Base-by-base conservation (phyloP, 306 rosid genomes). In the Quercus berberidifolia region DNA sequence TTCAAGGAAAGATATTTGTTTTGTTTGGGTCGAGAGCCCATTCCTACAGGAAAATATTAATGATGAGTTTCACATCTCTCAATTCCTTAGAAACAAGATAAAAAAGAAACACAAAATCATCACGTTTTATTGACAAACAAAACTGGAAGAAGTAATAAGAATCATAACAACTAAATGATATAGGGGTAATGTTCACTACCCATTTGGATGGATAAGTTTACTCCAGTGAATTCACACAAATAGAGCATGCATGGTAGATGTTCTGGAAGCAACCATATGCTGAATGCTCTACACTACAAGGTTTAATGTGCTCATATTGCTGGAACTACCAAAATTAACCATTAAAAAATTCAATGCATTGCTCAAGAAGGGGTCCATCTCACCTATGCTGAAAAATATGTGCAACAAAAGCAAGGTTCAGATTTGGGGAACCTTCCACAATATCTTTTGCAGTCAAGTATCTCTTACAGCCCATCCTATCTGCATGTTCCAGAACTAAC, bases 371-470 rank as follows among this genome's bases (percentile, higher is more conserved):
- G 35, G 75, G 58, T 28, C 31, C 70, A 75, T 69, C 89, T 88
- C 88, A 94, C 99, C 99, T 95, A 64, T 84, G 93, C 89, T 95
- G 98, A 87, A 95, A 95, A 75, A 95, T 83, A 80, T 93, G 99
- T 20, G 99, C 99, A 35, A 95, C 99, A 82, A 95, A 95, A 65
- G 99, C 98, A 76, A 95, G 97, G 81, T 95, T 95, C 58, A 95
- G 97, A 82, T 95, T 95, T n/a, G 98, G 98, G 51, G 98, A 95
- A 74, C 98, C 99, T 88, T 95, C 99, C 73, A 95, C 86, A 21
- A 95, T 93, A 80, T 95, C 99, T 88, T 89, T 91, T 51, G 97
- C 94, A 21, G 98, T 95, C 69, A 95, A 85, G 80, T 95, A 95
- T 84, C 98, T 78, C 82, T 90, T 95, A 91, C 98, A 91, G 31